These are phyloP conservation scores for Syzygium malaccense DNA, from an alignment of 441 rosid genomes.

Conservation along the genomic window DNA sequence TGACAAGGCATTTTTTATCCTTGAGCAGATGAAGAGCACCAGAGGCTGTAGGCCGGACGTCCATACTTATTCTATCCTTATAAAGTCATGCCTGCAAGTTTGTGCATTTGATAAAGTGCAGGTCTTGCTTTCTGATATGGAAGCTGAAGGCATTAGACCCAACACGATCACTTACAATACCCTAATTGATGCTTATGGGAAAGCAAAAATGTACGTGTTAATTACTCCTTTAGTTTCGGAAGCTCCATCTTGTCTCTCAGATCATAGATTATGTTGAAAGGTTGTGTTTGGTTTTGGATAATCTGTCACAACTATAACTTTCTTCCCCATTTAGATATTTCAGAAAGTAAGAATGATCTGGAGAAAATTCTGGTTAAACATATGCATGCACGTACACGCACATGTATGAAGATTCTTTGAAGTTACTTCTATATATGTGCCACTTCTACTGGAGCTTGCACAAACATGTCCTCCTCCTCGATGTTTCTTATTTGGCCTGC, in stretches of 20 bases:
- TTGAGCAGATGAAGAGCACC: slow-evolving; percentile 67
- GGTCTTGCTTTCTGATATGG: slow-evolving; percentile 69
- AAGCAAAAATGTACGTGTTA: slow-evolving; percentile 62
- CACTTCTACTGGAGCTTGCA: not conserved
- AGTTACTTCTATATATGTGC: not conserved
- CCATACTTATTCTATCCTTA: slow-evolving; percentile 80
- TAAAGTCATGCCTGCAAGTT: slow-evolving; percentile 80
- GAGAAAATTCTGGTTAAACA: not conserved
- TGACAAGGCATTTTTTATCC: slow-evolving; percentile 52
- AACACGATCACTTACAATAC: slow-evolving; percentile 75
- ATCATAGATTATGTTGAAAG: not conserved
- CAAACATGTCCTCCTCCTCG: not conserved
- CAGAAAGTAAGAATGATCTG: not conserved
- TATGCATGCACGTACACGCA: too few species aligned
- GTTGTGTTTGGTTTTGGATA: not conserved
- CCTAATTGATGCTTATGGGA: slow-evolving; percentile 81
- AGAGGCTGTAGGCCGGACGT: slow-evolving; percentile 73
- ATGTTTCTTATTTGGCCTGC: not conserved
- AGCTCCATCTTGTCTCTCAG: slow-evolving; percentile 11
- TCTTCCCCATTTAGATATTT: not conserved
- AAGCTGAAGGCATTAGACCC: slow-evolving; percentile 52
- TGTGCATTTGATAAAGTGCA: slow-evolving; percentile 52
- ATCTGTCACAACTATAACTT: not conserved
- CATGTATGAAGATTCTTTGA: not conserved
- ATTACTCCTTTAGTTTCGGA: not conserved